Base-by-base conservation (phyloP, 2,329 filamentous ascomycete species). In the Fusarium sulawesiense region DNA sequence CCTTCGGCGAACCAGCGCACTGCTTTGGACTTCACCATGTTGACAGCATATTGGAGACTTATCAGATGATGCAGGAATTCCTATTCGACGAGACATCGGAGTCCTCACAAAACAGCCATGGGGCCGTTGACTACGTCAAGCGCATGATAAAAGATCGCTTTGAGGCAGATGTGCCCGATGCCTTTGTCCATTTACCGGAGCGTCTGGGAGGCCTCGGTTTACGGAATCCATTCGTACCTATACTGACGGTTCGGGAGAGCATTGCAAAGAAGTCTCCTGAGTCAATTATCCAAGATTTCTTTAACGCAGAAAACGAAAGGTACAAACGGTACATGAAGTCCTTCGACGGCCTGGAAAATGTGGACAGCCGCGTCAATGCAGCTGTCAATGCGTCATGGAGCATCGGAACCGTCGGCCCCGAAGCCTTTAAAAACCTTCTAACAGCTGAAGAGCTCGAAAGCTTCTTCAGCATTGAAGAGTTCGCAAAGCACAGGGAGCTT, bases 1-100 rank as follows among this genome's bases (percentile, higher is more conserved):
- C 55, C 6, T 53, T 57, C 14, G 55, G 55, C 7, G 55, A 57
- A 23, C 55, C 55, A 6, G 55, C 55, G 7, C 45, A 57, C 20
- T 57, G 55, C 0, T 57, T 57, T 53, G 55, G 55, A 1, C 23
- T 57, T 1, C 55, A 41, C 2, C 55, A 57, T 11, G 46, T 57
- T 2, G 55, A 57, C 2, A 57, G 55, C 11, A 57, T 57, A 4
- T 9, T 57, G 3, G 55, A 57, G 12, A 57, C 55, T 0, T 57
- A 57, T 3, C 46, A 53, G 25, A 40, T 30, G 32, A 57, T 57
- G 55, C 55, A 57, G 1, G 1, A 16, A 3, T 57, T 57, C 46
- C 4, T 57, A 6, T 57, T 57, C 12, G 32, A 47, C 4, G 46
- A n/a, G 6, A 20, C n/a, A 6, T 6, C 12, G 9, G n/a, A n/a